phyloP scores from a whole-genome alignment of 1,284 basidiomycete species.

The Cutaneotrichosporon sp. region DNA sequence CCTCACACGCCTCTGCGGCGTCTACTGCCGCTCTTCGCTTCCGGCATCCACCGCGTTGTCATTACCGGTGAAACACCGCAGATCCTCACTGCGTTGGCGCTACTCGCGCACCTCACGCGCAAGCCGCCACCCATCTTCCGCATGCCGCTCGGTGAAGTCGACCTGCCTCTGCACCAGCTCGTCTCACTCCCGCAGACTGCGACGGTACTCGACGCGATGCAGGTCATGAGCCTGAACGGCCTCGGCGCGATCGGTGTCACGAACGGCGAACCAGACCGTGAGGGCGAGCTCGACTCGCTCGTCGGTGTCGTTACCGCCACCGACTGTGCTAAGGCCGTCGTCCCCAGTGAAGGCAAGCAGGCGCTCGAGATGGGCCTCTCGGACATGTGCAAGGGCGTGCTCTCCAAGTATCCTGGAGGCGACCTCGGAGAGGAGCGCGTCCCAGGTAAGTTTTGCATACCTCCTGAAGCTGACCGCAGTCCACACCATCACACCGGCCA shows the following conservation, averaged over 20 bases:
- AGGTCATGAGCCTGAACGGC: slow-evolving; percentile 40
- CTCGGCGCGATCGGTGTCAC: slow-evolving; percentile 39
- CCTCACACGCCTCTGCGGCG: slow-evolving; percentile 29
- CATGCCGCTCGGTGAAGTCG: slow-evolving; percentile 25
- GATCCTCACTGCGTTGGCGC: slow-evolving; percentile 30
- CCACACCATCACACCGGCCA: slow-evolving; percentile 36
- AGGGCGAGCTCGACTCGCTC: slow-evolving; percentile 23
- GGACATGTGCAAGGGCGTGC: slow-evolving; percentile 36
- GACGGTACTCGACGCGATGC: slow-evolving; percentile 45
- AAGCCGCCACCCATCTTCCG: slow-evolving; percentile 31
- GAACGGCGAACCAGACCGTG: slow-evolving; percentile 21
- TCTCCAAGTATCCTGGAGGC: slow-evolving; percentile 31
- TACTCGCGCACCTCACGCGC: slow-evolving; percentile 35
- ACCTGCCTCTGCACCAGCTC: slow-evolving; percentile 36
- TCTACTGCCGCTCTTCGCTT: slow-evolving; percentile 38
- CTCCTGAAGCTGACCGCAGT: slow-evolving; percentile 29
- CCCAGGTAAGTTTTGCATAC: slow-evolving; percentile 29
- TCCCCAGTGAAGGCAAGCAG: slow-evolving; percentile 41
- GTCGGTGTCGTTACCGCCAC: slow-evolving; percentile 35
- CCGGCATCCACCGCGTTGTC: slow-evolving; percentile 40
- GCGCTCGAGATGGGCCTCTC: slow-evolving; percentile 38
- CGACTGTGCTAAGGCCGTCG: slow-evolving; percentile 38
- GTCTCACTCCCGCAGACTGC: slow-evolving; percentile 36
- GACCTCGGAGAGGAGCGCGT: slow-evolving; percentile 42
- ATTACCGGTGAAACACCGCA: slow-evolving; percentile 23